Conservation (phyloP, 1,139 yeast species). For the Nakaseomyces bracarensis region DNA sequence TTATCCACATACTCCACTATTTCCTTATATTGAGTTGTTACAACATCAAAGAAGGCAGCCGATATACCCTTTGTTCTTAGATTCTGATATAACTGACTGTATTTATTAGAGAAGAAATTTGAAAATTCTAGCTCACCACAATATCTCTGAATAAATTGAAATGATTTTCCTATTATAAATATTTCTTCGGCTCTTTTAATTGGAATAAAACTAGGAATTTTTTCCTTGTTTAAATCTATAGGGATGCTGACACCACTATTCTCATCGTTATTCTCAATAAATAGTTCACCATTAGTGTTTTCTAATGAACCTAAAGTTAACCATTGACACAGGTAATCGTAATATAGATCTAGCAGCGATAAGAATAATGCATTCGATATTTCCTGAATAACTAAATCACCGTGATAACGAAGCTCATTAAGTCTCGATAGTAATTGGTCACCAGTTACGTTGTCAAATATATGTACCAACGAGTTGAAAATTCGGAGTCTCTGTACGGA, state of each 20-base stretch:
- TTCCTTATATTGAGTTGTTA: constrained; percentile 49
- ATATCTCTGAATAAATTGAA: constrained; percentile 56
- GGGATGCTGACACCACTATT: constrained; percentile 12
- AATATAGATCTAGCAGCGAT: constrained; percentile 52
- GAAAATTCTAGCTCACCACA: constrained; percentile 60
- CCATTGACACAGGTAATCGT: constrained; percentile 59
- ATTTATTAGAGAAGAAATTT: constrained; percentile 36
- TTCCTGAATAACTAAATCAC: constrained; percentile 46
- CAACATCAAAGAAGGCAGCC: constrained; percentile 35
- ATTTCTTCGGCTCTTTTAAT: constrained; percentile 44
- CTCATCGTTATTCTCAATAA: constrained; percentile 36
- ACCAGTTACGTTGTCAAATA: constrained; percentile 38
- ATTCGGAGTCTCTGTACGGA: constrained; percentile 52
- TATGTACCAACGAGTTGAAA: constrained; percentile 38
- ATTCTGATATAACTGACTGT: constrained; percentile 15
- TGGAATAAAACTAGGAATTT: constrained; percentile 55
- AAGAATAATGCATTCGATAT: constrained; percentile 42
- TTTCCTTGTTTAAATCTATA: constrained; percentile 29
- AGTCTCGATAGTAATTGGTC: constrained; percentile 50
- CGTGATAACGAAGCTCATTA: constrained; percentile 48
- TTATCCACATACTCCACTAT: constrained; percentile 47
- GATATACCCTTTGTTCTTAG: constrained; percentile 10
- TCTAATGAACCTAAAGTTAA: constrained; percentile 55
- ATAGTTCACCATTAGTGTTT: constrained; percentile 57
- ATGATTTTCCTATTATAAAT: constrained; percentile 69